A percentile compares a stretch with the other conserved stretches of the same genome.
These are phyloP conservation scores for Neltuma alba DNA, from an alignment of 306 rosid genomes.

Conservation along the genomic window DNA sequence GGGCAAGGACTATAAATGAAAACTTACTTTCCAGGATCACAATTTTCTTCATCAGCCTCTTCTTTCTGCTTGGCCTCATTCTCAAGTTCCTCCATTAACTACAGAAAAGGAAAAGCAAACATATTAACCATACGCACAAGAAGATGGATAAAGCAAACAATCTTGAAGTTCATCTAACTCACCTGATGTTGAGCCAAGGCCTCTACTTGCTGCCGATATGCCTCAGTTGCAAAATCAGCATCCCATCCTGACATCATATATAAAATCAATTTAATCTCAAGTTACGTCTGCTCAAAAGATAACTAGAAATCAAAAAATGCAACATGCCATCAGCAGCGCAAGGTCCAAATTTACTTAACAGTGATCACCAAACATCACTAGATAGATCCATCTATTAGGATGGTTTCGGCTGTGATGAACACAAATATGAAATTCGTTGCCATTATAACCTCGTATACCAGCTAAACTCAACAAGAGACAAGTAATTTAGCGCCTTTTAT, in stretches of 20 bases:
- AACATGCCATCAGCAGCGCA: conserved; percentile 25
- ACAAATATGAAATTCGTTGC: conserved; percentile 15
- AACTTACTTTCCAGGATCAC: conserved; percentile 63
- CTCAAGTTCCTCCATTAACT: conserved; percentile 97
- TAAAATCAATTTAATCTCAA: conserved; percentile 34
- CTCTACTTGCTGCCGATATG: conserved; percentile 97
- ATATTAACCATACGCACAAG: conserved; percentile 19
- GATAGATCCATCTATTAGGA: not conserved
- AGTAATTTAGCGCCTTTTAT: conserved; percentile 13
- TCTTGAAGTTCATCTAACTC: conserved; percentile 29
- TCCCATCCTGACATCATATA: conserved; percentile 78
- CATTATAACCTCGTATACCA: conserved; percentile 11
- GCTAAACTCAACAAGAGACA: not conserved
- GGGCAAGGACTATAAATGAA: not conserved
- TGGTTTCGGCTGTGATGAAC: conserved; percentile 4
- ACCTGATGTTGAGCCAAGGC: conserved; percentile 96
- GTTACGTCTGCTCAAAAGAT: conserved; percentile 15
- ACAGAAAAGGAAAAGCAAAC: conserved; percentile 30
- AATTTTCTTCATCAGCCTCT: conserved; percentile 69
- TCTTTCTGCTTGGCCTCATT: conserved; percentile 83
- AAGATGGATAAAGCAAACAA: conserved; percentile 22
- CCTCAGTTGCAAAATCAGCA: conserved; percentile 96
- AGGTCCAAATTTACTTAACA: conserved; percentile 12
- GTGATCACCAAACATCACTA: conserved; percentile 5
- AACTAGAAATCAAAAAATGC: conserved; percentile 13